These are phyloP conservation scores for Scheffersomyces insectosa DNA, from an alignment of 1,139 yeast genomes.

Conservation along the genomic window DNA sequence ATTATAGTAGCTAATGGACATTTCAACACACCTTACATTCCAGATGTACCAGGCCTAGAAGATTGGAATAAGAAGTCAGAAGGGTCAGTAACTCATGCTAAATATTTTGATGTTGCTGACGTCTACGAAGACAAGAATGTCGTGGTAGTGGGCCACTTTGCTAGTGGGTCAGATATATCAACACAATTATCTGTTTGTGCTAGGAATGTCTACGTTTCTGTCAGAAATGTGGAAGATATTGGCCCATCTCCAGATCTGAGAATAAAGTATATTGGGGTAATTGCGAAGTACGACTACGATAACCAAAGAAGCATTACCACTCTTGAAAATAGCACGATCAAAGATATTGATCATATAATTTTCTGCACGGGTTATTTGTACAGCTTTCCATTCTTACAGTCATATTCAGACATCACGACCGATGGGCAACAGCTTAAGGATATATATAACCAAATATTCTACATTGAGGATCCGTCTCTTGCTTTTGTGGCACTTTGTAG, in stretches of 20 bases:
- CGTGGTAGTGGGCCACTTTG: conserved; percentile 47
- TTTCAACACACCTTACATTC: conserved; percentile 45
- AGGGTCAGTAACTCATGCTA: conserved; percentile 41
- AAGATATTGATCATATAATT: conserved; percentile 37
- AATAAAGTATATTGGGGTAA: conserved; percentile 23
- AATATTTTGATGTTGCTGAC: conserved; percentile 36
- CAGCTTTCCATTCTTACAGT: conserved; percentile 41
- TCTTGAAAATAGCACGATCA: conserved; percentile 23
- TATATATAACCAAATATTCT: conserved; percentile 45
- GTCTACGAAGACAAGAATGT: conserved; percentile 38
- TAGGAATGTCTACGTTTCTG: conserved; percentile 37
- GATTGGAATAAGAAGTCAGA: conserved; percentile 38
- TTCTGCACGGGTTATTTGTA: conserved; percentile 54
- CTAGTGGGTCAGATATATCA: conserved; percentile 51
- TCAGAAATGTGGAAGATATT: conserved; percentile 22
- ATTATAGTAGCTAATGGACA: conserved; percentile 53
- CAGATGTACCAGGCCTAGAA: conserved; percentile 41
- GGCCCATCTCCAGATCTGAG: conserved; percentile 16
- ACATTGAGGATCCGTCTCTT: conserved; percentile 46
- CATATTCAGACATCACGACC: conserved; percentile 26
- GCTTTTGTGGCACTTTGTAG: conserved; percentile 39
- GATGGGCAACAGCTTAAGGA: conserved; percentile 34
- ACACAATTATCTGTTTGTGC: conserved; percentile 44
- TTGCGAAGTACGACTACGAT: conserved; percentile 30
- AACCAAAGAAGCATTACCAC: conserved; percentile 27